These are phyloP conservation scores for Priceomyces haplophilus DNA, from an alignment of 805 yeast genomes.

Conservation along the genomic window DNA sequence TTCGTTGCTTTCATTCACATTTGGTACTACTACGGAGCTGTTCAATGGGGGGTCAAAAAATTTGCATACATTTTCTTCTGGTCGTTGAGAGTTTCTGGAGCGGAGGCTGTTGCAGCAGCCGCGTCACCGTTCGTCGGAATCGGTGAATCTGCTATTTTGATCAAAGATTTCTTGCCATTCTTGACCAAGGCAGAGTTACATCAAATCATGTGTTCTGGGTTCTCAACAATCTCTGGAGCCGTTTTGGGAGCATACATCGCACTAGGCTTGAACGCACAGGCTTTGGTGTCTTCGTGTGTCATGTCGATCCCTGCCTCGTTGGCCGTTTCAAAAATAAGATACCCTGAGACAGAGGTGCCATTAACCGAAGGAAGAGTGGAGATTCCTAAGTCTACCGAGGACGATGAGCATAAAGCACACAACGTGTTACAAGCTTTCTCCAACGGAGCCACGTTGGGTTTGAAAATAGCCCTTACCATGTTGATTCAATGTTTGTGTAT, in stretches of 20 bases:
- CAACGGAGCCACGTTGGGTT: constrained; percentile 57
- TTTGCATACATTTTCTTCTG: constrained; percentile 58
- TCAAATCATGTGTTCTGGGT: constrained; percentile 61
- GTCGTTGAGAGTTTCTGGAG: constrained; percentile 58
- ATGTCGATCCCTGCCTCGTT: constrained; percentile 67
- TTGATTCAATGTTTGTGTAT: constrained; percentile 58
- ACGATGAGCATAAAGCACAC: constrained; percentile 33
- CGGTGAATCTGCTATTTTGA: constrained; percentile 61
- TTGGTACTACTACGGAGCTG: constrained; percentile 55
- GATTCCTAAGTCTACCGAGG: constrained; percentile 43
- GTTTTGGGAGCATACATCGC: constrained; percentile 62
- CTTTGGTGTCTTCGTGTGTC: constrained; percentile 62
- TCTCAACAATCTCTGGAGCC: constrained; percentile 63
- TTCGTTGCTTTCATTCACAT: constrained; percentile 62
- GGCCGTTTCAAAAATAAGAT: constrained; percentile 57
- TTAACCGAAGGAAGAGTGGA: constrained; percentile 47
- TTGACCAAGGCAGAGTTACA: constrained; percentile 61
- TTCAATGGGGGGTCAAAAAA: constrained; percentile 59
- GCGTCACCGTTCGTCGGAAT: constrained; percentile 67
- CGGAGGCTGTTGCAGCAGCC: constrained; percentile 64
- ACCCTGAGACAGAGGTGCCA: constrained; percentile 57
- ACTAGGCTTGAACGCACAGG: constrained; percentile 60
- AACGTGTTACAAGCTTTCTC: constrained; percentile 58
- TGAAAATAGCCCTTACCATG: constrained; percentile 55
- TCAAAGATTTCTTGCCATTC: constrained; percentile 57